Conservation (phyloP, 2,329 filamentous ascomycete species). For the Simplicillium sp. region DNA sequence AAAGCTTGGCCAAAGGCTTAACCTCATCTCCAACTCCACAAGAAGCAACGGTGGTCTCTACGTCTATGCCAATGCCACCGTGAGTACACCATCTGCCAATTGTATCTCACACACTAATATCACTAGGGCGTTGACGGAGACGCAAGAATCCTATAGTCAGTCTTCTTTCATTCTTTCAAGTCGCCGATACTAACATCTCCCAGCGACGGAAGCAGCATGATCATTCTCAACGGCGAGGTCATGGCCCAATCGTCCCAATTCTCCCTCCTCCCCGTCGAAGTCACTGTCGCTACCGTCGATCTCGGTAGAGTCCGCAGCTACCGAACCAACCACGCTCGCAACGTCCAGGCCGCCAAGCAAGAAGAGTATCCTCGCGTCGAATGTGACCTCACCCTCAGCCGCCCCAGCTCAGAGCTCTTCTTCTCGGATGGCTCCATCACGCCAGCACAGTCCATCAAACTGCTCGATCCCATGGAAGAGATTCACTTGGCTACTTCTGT, state of each 20-base stretch:
- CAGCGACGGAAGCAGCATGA: slow-evolving; percentile 50
- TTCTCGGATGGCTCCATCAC: slow-evolving; percentile 15
- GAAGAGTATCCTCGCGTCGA: slow-evolving; percentile 20
- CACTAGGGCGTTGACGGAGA: slow-evolving; percentile 30
- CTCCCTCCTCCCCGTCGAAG: slow-evolving; percentile 54
- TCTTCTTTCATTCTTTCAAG: too few relatives aligned
- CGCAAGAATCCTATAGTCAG: slow-evolving; percentile 26
- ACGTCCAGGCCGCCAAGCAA: slow-evolving; percentile 43
- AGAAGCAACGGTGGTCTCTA: slow-evolving; percentile 51
- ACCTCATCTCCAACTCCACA: slow-evolving; percentile 58
- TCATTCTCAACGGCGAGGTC: slow-evolving; percentile 53
- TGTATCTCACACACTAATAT: too few relatives aligned
- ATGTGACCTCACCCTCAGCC: slow-evolving; percentile 15
- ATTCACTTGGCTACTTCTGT: slow-evolving; percentile 18
- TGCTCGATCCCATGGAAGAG: slow-evolving; percentile 20
- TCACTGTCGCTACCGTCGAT: slow-evolving; percentile 56
- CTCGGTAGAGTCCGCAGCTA: slow-evolving; percentile 60
- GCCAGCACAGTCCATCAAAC: slow-evolving; percentile 8
- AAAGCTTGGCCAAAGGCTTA: slow-evolving; percentile 55
- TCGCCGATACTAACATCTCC: too few relatives aligned
- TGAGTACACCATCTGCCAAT: too few relatives aligned
- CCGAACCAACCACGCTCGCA: slow-evolving; percentile 44
- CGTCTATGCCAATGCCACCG: slow-evolving; percentile 26
- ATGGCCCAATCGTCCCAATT: slow-evolving; percentile 57
- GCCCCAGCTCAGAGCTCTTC: slow-evolving; percentile 15